These are phyloP conservation scores for Kalmusia sp. DNA, from an alignment of 2,329 filamentous ascomycete genomes.

Conservation along the genomic window DNA sequence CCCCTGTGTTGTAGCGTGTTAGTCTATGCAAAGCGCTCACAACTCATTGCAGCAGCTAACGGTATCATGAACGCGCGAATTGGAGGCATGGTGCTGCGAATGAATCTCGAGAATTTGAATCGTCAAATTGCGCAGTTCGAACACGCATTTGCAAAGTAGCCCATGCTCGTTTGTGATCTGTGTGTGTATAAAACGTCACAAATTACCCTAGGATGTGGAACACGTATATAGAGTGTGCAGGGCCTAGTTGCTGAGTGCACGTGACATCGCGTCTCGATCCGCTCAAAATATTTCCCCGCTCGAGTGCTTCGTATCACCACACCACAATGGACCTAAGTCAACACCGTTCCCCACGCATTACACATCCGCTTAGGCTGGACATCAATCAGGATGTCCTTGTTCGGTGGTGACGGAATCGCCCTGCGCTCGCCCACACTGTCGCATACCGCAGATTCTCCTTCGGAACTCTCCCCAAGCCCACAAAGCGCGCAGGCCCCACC, in stretches of 20 bases:
- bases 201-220: constrained; percentile 44
- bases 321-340: neutral
- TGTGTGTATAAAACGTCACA: no score
- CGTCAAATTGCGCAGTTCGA: no score
- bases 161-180: no score
- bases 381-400: constrained; percentile 46
- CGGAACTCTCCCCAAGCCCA: constrained; percentile 7
- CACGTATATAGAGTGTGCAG: no score
- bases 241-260: neutral
- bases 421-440: constrained; percentile 18
- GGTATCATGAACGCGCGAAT: no score
- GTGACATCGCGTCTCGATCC: neutral
- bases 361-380: constrained; percentile 10
- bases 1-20: no score
- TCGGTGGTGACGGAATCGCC: constrained; percentile 39
- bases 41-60: no score
- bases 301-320: neutral
- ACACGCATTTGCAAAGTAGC: no score
- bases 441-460: neutral
- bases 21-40: no score
- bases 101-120: no score
- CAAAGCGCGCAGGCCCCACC: constrained; percentile 20
- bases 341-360: neutral
- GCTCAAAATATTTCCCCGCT: neutral
- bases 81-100: no score